Evolutionary conservation across 129 eudicot genomes (phyloP), one percentile per base, ranked within the genome.

Genomic region (Centella asiatica): DNA sequence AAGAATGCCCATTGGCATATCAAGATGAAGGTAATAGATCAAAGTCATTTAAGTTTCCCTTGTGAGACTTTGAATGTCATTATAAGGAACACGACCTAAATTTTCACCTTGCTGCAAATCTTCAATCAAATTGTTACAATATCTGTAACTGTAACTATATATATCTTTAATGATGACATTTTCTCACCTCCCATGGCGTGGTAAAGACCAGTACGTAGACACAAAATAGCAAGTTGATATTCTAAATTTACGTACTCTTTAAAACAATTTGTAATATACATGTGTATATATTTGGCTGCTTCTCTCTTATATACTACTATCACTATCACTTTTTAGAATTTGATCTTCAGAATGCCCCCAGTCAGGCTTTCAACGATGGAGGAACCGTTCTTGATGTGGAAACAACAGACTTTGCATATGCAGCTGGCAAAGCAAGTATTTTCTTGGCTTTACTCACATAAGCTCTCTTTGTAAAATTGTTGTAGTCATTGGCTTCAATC

Each of bases 401-500:
- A 48, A 79, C 85, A 60, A 83, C 73, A 54, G 97, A 70, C 83
- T 78, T 90, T 6, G 87, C 94, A 61, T 81, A 90, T n/a, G 97
- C 97, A 48, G 87, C 33, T 0, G 97, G 94, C 75, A 86, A 71
- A 20, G 93, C 77, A 7, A 83, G 74, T 22, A 90, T 62, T 77
- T 90, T 90, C 84, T 83, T 83, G 6, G 87, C 78, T 77, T 86
- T 83, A 75, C 95, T 79, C 23, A 90, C 97, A 69, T 81, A 86
- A 20, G 97, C 97, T 55, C 95, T 77, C 72, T 66, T 81, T 3
- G 94, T 90, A 75, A 90, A 90, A 70, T 86, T 90, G 69, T 90
- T 83, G 76, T 81, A 90, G 67, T 86, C 97, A 50, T 90, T 90
- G 0, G 95, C 97, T 76, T 90, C 97, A 33, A 90, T 90, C 71